Conservation (phyloP, 352 stramenopile genomes). For the Aphanomyces cochlioides region DNA sequence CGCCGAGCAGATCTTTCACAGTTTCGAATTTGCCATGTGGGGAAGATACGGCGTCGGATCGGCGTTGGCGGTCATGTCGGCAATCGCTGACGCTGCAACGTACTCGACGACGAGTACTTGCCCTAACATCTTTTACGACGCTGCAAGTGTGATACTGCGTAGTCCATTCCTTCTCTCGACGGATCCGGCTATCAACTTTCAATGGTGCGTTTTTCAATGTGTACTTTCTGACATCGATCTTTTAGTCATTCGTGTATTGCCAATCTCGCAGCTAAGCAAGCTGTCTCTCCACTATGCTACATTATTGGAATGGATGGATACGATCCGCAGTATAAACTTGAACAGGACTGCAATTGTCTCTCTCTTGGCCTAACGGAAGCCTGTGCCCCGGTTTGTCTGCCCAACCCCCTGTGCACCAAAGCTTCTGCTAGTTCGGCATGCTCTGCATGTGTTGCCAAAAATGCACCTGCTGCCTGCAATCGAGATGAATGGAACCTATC, state of each 20-base stretch:
- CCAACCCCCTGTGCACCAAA: slow-evolving; percentile 25
- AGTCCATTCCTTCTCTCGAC: slow-evolving; percentile 28
- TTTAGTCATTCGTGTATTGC: slow-evolving; percentile 29
- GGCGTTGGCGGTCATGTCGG: not conserved
- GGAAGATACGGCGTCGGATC: not conserved
- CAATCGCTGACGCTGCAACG: not conserved
- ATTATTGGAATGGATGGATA: slow-evolving; percentile 27
- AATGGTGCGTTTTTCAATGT: slow-evolving; percentile 6
- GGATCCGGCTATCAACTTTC: slow-evolving; percentile 19
- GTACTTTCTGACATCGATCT: slow-evolving; percentile 1
- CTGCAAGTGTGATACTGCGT: slow-evolving; percentile 17
- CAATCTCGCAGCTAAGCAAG: slow-evolving; percentile 24
- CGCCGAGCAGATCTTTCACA: not conserved
- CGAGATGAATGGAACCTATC: slow-evolving; percentile 13
- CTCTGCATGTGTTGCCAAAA: slow-evolving; percentile 23
- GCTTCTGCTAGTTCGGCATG: slow-evolving; percentile 6
- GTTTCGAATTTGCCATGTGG: slow-evolving; percentile 14
- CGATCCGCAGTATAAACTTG: slow-evolving; percentile 21
- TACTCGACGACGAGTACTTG: not conserved
- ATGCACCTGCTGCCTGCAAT: slow-evolving; percentile 19
- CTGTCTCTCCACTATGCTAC: slow-evolving; percentile 22
- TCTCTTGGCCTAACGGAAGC: slow-evolving; percentile 23
- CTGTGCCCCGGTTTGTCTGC: slow-evolving; percentile 16
- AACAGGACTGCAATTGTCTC: slow-evolving; percentile 26
- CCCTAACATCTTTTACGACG: slow-evolving; percentile 28